Evolutionary conservation across 768 basidiomycete species (phyloP), one percentile per base, ranked within the genome.

Genomic region (Ramaria sp.): DNA sequence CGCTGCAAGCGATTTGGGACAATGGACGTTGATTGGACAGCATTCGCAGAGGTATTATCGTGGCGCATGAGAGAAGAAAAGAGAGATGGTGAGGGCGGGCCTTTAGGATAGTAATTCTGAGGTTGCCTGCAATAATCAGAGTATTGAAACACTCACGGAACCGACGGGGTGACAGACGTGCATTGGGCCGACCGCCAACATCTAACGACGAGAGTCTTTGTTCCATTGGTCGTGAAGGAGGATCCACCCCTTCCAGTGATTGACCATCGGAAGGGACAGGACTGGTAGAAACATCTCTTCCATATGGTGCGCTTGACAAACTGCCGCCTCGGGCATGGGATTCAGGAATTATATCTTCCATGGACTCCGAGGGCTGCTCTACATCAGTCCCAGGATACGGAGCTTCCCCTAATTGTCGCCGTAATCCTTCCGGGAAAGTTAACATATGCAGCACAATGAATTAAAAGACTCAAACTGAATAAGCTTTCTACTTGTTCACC

Each of bases 301-400:
- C 31, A 27, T 33, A 30, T 11, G 10, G 30, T 6, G 48, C 27
- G n/a, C 24, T 49, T 3, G 31, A 30, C 27, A 33, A 30, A 11
- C 17, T 46, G n/a, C 11, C n/a, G 27, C 31, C 48, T 24, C 48
- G 48, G 22, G 48, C 24, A n/a, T 49, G 17, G 1, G 48, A 49
- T n/a, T 49, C 48, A 24, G 48, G 48, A n/a, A 49, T 49, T 19
- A 49, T 49, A 20, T 49, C 48, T 33, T 49, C 48, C 48, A 49
- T 49, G 9, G 48, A 30, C 13, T 49, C 48, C 11, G 15, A 17
- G 7, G 48, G 22, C n/a, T 33, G 24, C 11, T 22, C 27, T 30
- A 22, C 7, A 11, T 49, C 12, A 30, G 48, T 4, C 45, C 10
- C 15, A 13, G 42, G 42, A 22, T 22, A 12, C n/a, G n/a, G n/a